Evolutionary conservation across 2,329 filamentous ascomycete species (phyloP), one percentile per base, ranked within the genome.

Genomic region (Exophiala bonariae): DNA sequence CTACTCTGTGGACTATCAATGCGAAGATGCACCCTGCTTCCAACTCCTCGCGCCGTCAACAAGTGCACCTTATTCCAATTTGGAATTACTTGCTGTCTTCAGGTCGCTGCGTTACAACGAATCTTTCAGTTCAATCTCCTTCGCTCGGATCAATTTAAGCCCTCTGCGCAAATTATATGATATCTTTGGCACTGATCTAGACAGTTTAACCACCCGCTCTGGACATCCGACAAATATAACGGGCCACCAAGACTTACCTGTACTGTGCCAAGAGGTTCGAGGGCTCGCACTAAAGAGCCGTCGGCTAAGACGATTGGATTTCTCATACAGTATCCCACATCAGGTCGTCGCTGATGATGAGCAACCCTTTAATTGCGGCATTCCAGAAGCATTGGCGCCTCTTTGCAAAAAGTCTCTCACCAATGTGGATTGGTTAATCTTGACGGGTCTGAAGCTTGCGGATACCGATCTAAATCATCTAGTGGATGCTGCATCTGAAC

Each of bases 61-160:
- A 38, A 66, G 72, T 2, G 49, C 60, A 8, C 68, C 72, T 36
- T 88, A 88, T 59, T 76, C 72, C 2, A 70, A 74, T 3, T 62
- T 82, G 18, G 85, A 87, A 60, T 66, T 87, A n/a, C 73, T 88
- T 22, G 82, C 85, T 3, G 76, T 88, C n/a, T 77, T 86, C 72
- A 76, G 84, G 51, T 76, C 85, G 8, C 64, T 88, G 43, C 78
- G 85, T 32, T 88, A 86, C 64, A 87, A 88, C 59, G 83, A 87
- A 59, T 78, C 74, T 1, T 88, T 87, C 62, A 72, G 72, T 20
- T 80, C 81, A 1, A 81, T 88, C 17, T 87, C 84, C 0, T 87
- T 88, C 59, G 77, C 76, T 20, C 77, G 78, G 31, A 76, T 87
- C 37, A 77, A 75, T 53, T 67, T 88, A n/a, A 82, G 87, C 60